Conservation (phyloP, 176 grass and related monocot species). For the Eremochloa ophiuroides region DNA sequence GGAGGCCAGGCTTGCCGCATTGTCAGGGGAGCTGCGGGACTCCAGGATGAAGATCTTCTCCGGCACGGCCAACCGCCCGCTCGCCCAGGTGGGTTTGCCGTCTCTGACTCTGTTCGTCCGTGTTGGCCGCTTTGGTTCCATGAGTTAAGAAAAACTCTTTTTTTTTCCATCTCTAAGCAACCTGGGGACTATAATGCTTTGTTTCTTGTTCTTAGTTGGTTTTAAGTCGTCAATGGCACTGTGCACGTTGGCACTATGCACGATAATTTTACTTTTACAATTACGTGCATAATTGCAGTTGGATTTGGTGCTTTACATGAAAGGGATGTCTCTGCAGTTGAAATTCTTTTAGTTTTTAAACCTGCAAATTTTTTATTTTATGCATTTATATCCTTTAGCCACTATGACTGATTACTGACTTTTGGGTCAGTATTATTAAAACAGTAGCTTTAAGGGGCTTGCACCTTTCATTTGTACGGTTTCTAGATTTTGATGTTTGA, state of each 20-base stretch:
- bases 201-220: neutral
- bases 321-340: neutral
- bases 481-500: neutral
- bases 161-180: neutral
- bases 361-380: neutral
- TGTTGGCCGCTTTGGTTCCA: neutral
- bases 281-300: neutral
- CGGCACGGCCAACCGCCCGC: slow-evolving; percentile 64
- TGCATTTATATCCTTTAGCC: neutral
- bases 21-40: slow-evolving; percentile 20
- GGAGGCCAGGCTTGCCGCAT: slow-evolving; percentile 25
- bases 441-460: no score
- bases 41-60: slow-evolving; percentile 83
- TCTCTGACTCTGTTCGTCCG: neutral
- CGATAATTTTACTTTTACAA: neutral
- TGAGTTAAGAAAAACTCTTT: neutral
- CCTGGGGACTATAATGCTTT: neutral
- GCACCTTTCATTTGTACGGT: no score
- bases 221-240: neutral
- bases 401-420: neutral
- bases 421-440: neutral
- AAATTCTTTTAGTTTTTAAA: neutral
- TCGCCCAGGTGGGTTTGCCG: slow-evolving; percentile 52
- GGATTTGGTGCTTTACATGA: neutral
- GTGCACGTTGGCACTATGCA: no score